Evolutionary conservation across 2,329 filamentous ascomycete genomes (phyloP).

Genomic region (Beauveria varroae): DNA sequence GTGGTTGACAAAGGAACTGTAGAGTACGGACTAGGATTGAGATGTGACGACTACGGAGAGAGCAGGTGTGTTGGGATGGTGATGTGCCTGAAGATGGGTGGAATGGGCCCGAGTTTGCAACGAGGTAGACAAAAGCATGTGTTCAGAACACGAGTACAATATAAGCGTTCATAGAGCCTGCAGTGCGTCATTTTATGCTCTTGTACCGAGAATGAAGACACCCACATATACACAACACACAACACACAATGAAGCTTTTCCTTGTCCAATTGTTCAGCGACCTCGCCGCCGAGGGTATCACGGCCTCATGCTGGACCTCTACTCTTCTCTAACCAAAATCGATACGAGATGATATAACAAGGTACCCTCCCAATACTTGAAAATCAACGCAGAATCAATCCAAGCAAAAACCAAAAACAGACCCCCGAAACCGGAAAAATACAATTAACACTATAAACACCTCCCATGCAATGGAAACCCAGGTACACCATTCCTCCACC

Average conservation of each 20-base stretch:
- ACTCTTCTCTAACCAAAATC: background rate
- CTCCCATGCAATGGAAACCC: conserved; percentile 8
- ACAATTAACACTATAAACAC: conserved; percentile 17
- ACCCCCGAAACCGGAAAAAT: background rate
- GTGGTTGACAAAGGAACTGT: conserved; percentile 25
- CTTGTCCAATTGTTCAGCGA: conserved; percentile 6
- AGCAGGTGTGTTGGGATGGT: too few species aligned
- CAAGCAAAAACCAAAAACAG: background rate
- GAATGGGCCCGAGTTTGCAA: background rate
- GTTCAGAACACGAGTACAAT: background rate
- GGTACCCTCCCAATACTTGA: background rate
- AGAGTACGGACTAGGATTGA: background rate
- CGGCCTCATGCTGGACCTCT: background rate
- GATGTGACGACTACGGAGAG: too few species aligned
- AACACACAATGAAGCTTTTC: background rate
- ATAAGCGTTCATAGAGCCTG: background rate
- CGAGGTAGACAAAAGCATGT: background rate
- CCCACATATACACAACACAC: background rate
- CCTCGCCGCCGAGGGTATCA: conserved; percentile 3
- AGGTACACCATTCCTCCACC: background rate
- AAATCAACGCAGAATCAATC: background rate
- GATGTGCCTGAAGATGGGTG: too few species aligned
- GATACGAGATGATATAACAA: background rate
- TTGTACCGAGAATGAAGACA: background rate
- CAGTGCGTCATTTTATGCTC: background rate